These are phyloP conservation scores for Botryosphaeria agaves DNA, from an alignment of 2,329 filamentous ascomycete species.

Conservation along the genomic window DNA sequence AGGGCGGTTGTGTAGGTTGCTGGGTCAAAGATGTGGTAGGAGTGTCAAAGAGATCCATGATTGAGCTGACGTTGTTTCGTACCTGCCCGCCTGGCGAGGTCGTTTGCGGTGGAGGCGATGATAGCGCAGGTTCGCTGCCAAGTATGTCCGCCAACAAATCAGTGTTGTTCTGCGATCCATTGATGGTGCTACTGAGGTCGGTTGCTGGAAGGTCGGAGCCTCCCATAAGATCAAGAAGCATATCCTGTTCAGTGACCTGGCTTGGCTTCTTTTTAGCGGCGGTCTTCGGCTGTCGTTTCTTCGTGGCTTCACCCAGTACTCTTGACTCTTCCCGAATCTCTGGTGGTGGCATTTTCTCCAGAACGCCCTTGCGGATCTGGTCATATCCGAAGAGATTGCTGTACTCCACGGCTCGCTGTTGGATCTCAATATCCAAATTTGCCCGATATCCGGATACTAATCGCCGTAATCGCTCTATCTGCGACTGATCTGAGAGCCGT, in stretches of 20 bases:
- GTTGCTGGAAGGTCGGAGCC: conserved; percentile 47
- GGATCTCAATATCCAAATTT: conserved; percentile 85
- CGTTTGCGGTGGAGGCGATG: conserved; percentile 26
- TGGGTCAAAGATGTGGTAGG: conserved; percentile 21
- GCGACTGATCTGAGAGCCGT: conserved; percentile 63
- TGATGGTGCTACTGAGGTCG: conserved; percentile 34
- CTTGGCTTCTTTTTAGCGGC: conserved; percentile 54
- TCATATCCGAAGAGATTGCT: conserved; percentile 87
- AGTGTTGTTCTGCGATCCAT: conserved; percentile 52
- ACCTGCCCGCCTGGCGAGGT: conserved; percentile 12
- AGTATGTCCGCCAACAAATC: conserved; percentile 87
- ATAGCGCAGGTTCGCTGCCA: conserved; percentile 42
- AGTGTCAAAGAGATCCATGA: conserved; percentile 74
- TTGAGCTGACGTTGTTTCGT: conserved; percentile 34
- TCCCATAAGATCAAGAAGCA: conserved; percentile 85
- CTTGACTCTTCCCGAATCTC: conserved; percentile 93
- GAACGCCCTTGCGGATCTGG: conserved; percentile 67
- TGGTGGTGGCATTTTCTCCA: conserved; percentile 95
- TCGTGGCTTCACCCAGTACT: conserved; percentile 63
- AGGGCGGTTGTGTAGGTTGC: conserved; percentile 18
- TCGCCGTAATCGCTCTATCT: conserved; percentile 69
- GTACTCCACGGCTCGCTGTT: conserved; percentile 92
- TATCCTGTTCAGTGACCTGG: conserved; percentile 79
- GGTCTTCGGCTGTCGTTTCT: conserved; percentile 31
- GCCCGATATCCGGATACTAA: conserved; percentile 64